These are phyloP conservation scores for Amanita brunnescens DNA, from an alignment of 768 basidiomycete genomes.

Conservation along the genomic window DNA sequence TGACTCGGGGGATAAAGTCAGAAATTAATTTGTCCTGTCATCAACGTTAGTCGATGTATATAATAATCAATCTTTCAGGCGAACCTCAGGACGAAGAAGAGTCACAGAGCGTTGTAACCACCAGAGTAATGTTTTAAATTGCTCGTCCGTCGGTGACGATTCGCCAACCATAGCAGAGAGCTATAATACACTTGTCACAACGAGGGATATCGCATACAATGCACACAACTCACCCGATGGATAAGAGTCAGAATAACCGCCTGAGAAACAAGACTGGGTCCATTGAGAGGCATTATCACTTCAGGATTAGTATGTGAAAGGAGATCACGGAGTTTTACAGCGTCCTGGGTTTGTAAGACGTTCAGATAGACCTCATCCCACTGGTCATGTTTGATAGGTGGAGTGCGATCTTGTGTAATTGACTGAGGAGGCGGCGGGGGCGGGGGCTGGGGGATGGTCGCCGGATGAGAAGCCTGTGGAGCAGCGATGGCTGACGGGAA, in stretches of 20 bases:
- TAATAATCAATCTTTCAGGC: conserved; percentile 13
- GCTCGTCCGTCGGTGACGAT: conserved; percentile 67
- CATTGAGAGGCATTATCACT: conserved; percentile 69
- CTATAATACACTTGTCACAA: conserved; percentile 24
- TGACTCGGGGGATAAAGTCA: conserved; percentile 72
- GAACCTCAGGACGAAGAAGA: conserved; percentile 63
- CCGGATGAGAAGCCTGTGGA: conserved; percentile 75
- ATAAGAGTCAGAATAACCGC: conserved; percentile 79
- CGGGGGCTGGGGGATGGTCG: conserved; percentile 54
- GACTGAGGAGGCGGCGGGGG: conserved; percentile 34
- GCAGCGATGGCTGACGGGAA: conserved; percentile 61
- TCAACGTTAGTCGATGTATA: conserved; percentile 5
- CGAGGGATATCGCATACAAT: conserved; percentile 6
- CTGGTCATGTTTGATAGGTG: conserved; percentile 56
- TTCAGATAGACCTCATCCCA: conserved; percentile 82
- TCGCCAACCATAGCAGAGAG: conserved; percentile 69
- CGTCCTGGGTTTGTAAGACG: conserved; percentile 68
- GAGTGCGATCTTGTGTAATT: conserved; percentile 35
- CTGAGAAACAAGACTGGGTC: conserved; percentile 64
- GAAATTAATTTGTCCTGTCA: conserved; percentile 70
- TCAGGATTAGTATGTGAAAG: conserved; percentile 71
- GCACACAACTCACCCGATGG: conserved; percentile 52
- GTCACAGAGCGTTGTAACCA: conserved; percentile 75
- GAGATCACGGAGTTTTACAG: conserved; percentile 64
- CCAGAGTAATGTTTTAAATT: conserved; percentile 78